phyloP scores from a whole-genome alignment of 225 moss, liverwort and hornwort genomes.

The Polytrichum formosum region DNA sequence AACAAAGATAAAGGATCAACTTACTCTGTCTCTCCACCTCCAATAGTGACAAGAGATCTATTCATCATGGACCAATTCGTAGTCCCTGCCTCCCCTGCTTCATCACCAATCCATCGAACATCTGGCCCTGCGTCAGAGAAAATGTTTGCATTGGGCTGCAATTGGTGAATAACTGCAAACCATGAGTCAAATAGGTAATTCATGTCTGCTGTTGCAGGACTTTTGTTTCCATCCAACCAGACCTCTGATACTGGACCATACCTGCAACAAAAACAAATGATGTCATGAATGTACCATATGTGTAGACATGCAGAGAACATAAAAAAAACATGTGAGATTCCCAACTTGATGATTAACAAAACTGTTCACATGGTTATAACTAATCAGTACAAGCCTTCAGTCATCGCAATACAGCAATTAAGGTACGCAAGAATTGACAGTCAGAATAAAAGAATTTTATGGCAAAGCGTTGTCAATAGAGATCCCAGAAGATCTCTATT shows the following conservation, averaged over 20 bases:
- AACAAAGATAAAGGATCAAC: constrained; percentile 2
- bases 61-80: constrained; percentile 95
- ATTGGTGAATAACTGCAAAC: constrained; percentile 75
- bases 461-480: no score
- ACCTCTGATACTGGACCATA: constrained; percentile 80
- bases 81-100: constrained; percentile 62
- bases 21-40: constrained; percentile 48
- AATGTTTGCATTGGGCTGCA: constrained; percentile 83
- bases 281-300: no score
- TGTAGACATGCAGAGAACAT: no score
- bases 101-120: constrained; percentile 84
- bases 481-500: no score
- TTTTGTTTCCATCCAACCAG: constrained; percentile 83
- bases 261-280: constrained; percentile 29
- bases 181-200: constrained; percentile 66
- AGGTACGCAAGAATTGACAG: no score
- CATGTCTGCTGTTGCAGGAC: constrained; percentile 50
- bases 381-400: no score
- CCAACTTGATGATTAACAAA: no score
- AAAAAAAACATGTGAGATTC: no score
- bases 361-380: no score
- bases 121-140: constrained; percentile 89
- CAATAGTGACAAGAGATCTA: constrained; percentile 58
- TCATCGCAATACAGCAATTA: no score
- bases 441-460: no score